Base-by-base conservation (phyloP, 192 early-diverging fungal genomes). In the Endogone sp. region DNA sequence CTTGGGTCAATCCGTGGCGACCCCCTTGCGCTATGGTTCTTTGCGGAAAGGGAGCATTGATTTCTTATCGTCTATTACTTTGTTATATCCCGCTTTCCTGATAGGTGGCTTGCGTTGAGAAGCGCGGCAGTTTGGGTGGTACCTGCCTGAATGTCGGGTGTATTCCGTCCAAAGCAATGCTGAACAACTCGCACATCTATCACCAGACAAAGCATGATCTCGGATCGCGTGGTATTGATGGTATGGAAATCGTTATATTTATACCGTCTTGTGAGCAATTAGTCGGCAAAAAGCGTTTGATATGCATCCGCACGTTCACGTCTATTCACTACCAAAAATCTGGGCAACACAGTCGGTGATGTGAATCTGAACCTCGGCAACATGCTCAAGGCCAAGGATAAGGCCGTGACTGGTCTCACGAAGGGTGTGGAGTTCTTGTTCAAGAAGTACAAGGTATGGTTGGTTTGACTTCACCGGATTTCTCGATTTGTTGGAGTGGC, bases 111-210 rank as follows among this genome's bases (percentile, higher is more conserved):
- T 97, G 95, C 77, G 87, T 99, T 64, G 97, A 99, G 85, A 94
- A 92, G 80, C 94, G 96, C 68, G 96, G 95, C 26, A 68, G 93
- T 27, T 87, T 99, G 21, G 98, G 98, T 60, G 98, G 98, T 58
- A 99, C 98, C 31, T 99, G 98, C 81, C 84, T 99, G 75, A 99
- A 99, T 78, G 95, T 98, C 60, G 98, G 98, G 32, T 99, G 96
- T 86, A 99, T 99, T 81, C 97, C 97, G 55, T 99, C 97, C 66
- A 99, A 99, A 85, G 94, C 97, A 58, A 90, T 99, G 77, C 87
- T 99, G 72, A 89, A 99, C 90, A 98, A 99, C 89, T 95, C 97
- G 37, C 95, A 99, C 86, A 84, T 97, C 63, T 96, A 91, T 82
- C 95, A 99, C 79, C 83, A 91, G 77, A 91, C 97, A 49, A 80